Percentiles rank a stretch among this genome's conserved stretches.
phyloP scores from a whole-genome alignment of 208 protist species.

The Entamoeba histolytica region DNA sequence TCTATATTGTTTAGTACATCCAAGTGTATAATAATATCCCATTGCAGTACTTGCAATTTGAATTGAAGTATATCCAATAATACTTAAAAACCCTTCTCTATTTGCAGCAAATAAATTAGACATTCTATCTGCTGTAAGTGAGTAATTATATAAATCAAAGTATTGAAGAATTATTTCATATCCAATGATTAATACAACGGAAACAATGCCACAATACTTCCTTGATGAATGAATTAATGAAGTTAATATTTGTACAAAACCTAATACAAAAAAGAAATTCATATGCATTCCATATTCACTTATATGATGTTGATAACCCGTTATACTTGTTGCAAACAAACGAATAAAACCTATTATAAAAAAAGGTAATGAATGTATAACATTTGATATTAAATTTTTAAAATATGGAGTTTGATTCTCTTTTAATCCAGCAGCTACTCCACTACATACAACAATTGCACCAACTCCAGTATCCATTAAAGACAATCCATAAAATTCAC shows the following conservation, averaged over 20 bases:
- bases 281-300: not conserved
- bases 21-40: not conserved
- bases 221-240: not conserved
- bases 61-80: not conserved
- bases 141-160: not conserved
- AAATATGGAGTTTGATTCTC: not conserved
- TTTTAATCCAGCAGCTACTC: not conserved
- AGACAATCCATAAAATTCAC: not conserved
- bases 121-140: not conserved
- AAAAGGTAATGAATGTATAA: not conserved
- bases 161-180: not conserved
- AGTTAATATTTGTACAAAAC: not conserved
- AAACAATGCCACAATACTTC: not conserved
- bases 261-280: not conserved
- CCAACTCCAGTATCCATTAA: conserved; percentile 5
- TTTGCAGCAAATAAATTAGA: not conserved
- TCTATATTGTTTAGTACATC: not conserved
- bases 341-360: not conserved
- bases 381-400: not conserved
- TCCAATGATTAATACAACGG: not conserved
- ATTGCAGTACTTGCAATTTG: not conserved
- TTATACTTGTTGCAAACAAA: not conserved
- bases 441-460: not conserved
- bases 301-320: conserved; percentile 1
- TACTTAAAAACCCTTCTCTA: not conserved